These are phyloP conservation scores for Colletotrichum euphorbiae DNA, from an alignment of 2,329 filamentous ascomycete species.

Conservation along the genomic window DNA sequence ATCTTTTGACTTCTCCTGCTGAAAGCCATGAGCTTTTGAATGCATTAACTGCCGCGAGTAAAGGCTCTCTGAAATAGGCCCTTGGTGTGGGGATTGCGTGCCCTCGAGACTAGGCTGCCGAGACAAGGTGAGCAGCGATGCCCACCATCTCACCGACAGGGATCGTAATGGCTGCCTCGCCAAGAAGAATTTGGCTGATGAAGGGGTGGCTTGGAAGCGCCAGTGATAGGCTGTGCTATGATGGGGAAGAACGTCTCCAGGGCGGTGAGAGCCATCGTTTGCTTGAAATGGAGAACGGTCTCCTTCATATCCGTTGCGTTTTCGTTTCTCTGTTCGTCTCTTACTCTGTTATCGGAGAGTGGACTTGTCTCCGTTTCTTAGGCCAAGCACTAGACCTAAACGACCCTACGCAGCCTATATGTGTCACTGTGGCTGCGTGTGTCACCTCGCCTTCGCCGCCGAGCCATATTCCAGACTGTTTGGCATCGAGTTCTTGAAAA, in stretches of 20 bases:
- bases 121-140: slow-evolving; percentile 28
- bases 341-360: not conserved
- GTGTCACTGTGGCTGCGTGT: slow-evolving; percentile 21
- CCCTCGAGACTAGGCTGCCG: slow-evolving; percentile 23
- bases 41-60: not conserved
- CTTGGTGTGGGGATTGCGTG: slow-evolving; percentile 1
- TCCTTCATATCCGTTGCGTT: not conserved
- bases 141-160: slow-evolving; percentile 36
- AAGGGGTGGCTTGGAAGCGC: slow-evolving; percentile 25
- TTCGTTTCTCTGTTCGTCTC: not conserved
- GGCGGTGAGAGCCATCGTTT: slow-evolving; percentile 22
- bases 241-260: not conserved
- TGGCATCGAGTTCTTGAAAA: not conserved
- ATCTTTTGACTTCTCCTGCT: too few relatives aligned
- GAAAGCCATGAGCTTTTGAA: not conserved
- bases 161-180: slow-evolving; percentile 31
- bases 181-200: not conserved
- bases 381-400: not conserved
- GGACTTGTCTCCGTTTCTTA: not conserved
- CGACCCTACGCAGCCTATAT: not conserved
- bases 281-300: not conserved
- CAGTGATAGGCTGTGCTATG: slow-evolving; percentile 24
- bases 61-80: not conserved
- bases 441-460: slow-evolving; percentile 1
- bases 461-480: not conserved